Evolutionary conservation across 257 asterid genomes (phyloP).

Genomic region (Scutellaria minor): DNA sequence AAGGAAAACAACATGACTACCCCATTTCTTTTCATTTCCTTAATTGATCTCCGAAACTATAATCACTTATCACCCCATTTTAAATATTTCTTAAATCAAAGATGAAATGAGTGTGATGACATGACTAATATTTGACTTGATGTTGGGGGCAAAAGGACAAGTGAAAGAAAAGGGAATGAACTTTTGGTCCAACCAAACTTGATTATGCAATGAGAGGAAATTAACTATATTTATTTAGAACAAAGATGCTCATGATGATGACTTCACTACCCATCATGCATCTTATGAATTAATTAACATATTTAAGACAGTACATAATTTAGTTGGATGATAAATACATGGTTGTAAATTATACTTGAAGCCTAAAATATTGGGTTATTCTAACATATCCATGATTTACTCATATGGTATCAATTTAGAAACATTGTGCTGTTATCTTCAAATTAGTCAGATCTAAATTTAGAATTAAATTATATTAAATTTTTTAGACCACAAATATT

Average conservation of each 20-base stretch:
- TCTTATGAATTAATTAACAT: not conserved
- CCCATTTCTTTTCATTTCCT: not conserved
- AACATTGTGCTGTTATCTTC: too few species aligned
- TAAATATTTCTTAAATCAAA: not conserved
- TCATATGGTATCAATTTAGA: too few species aligned
- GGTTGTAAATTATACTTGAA: too few species aligned
- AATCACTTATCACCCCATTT: not conserved
- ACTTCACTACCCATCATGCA: not conserved
- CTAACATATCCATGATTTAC: too few species aligned
- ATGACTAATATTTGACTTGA: conserved; percentile 14
- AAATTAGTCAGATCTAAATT: too few species aligned
- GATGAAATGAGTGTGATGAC: conserved; percentile 6
- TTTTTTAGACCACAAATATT: not conserved
- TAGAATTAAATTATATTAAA: too few species aligned
- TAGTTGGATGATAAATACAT: too few species aligned
- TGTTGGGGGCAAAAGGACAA: conserved; percentile 12
- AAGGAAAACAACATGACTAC: too few species aligned
- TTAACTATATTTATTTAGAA: not conserved
- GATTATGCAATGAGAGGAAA: conserved; percentile 1
- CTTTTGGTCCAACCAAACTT: not conserved
- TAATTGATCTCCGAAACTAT: not conserved
- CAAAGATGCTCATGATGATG: conserved; percentile 12
- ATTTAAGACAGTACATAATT: too few species aligned
- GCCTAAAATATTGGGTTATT: too few species aligned
- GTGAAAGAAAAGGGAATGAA: not conserved